phyloP scores from a whole-genome alignment of 225 moss, liverwort and hornwort genomes.

The Ulota crispa region DNA sequence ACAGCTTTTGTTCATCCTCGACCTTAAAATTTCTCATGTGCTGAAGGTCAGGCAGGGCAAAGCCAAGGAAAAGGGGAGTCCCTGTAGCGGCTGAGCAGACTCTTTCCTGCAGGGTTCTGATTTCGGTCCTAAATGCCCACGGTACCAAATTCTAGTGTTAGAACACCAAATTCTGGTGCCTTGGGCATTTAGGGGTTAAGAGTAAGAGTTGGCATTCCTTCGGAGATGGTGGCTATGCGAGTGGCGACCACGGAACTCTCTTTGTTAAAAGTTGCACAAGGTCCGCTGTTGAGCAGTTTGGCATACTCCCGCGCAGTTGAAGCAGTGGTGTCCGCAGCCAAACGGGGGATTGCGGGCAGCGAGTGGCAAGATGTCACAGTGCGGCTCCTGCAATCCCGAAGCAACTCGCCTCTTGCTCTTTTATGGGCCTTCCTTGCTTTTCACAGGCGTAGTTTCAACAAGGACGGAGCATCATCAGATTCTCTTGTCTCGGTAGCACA shows the following conservation, averaged over 20 bases:
- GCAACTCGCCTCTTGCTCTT: slow-evolving; percentile 27
- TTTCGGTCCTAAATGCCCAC: too few relatives aligned
- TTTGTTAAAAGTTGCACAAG: slow-evolving; percentile 32
- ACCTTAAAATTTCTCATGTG: too few relatives aligned
- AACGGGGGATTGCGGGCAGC: slow-evolving; percentile 23
- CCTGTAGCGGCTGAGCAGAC: too few relatives aligned
- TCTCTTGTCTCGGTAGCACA: slow-evolving; percentile 23
- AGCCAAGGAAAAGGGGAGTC: too few relatives aligned
- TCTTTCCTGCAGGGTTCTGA: too few relatives aligned
- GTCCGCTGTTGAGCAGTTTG: slow-evolving; percentile 38
- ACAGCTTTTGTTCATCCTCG: too few relatives aligned
- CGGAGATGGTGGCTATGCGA: slow-evolving; percentile 25
- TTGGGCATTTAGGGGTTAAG: too few relatives aligned
- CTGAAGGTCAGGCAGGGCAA: too few relatives aligned
- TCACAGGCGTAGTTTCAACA: background rate
- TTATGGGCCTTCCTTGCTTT: slow-evolving; percentile 31
- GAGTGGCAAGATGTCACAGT: slow-evolving; percentile 32
- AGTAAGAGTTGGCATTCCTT: too few relatives aligned
- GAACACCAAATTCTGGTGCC: too few relatives aligned
- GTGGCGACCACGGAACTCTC: background rate
- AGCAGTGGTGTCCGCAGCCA: slow-evolving; percentile 45
- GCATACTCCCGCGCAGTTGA: slow-evolving; percentile 54
- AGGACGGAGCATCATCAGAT: background rate
- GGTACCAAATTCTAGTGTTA: too few relatives aligned
- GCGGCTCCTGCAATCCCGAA: slow-evolving; percentile 46